Percentiles rank a stretch among this genome's conserved stretches.
Conservation (phyloP, 768 basidiomycete species). For the Lentinus tigrinus region DNA sequence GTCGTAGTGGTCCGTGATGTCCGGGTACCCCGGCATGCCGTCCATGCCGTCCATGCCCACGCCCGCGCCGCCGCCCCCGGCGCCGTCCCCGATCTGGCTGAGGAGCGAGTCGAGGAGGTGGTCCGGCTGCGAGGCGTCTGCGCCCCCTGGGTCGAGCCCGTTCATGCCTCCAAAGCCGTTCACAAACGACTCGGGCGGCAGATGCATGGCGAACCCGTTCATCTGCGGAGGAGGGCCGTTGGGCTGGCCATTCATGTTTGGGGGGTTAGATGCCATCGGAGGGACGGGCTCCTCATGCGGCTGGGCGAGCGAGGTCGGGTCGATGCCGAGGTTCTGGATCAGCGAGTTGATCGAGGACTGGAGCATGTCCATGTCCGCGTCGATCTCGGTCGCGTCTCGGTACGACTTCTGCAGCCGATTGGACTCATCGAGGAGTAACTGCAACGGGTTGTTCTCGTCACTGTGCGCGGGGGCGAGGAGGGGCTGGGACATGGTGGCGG, state of each 20-base stretch:
- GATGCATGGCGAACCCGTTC: background rate
- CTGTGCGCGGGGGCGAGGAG: constrained; percentile 19
- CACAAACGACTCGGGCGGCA: constrained; percentile 2
- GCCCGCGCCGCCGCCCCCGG: background rate
- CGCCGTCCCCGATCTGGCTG: constrained; percentile 8
- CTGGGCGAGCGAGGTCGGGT: constrained; percentile 39
- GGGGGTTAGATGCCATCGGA: background rate
- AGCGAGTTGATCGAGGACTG: constrained; percentile 68
- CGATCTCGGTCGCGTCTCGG: constrained; percentile 61
- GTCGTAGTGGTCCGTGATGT: constrained; percentile 34
- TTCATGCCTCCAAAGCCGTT: background rate
- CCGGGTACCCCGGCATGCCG: constrained; percentile 29
- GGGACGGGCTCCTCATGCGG: background rate
- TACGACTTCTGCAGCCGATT: constrained; percentile 55
- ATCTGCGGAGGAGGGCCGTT: background rate
- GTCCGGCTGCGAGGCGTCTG: constrained; percentile 6
- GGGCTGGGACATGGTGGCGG: constrained; percentile 26
- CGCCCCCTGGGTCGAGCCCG: background rate
- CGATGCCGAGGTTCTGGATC: constrained; percentile 69
- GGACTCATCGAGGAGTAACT: constrained; percentile 36
- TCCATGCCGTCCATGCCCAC: constrained; percentile 9
- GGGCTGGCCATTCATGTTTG: background rate
- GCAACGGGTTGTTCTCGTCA: constrained; percentile 28
- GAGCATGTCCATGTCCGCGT: constrained; percentile 69
- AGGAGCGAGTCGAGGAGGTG: constrained; percentile 15